Evolutionary conservation across 352 stramenopile genomes (phyloP).

Genomic region (Pythium pyrilobum): DNA sequence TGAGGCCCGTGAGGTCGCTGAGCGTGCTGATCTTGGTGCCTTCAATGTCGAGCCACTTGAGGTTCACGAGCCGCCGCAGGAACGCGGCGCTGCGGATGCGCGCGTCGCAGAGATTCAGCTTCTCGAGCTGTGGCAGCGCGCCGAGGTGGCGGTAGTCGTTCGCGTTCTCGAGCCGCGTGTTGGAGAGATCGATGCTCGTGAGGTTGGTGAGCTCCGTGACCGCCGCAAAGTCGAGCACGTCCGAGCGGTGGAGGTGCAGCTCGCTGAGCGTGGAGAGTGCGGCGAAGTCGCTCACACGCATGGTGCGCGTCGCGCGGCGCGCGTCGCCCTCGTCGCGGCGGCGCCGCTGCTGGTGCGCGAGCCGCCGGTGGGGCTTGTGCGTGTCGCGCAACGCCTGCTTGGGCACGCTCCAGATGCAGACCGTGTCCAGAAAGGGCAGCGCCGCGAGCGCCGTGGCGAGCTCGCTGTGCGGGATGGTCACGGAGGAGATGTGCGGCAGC

Average conservation of each 20-base stretch:
- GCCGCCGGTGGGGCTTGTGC: slow-evolving; percentile 6
- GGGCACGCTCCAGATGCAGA: slow-evolving; percentile 21
- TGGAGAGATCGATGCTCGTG: slow-evolving; percentile 16
- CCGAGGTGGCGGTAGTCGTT: slow-evolving; percentile 39
- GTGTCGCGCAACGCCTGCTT: slow-evolving; percentile 15
- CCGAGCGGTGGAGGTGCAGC: slow-evolving; percentile 18
- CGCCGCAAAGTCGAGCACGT: slow-evolving; percentile 10
- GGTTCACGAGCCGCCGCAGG: slow-evolving; percentile 3
- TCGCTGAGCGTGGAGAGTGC: slow-evolving; percentile 14
- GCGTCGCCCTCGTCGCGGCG: slow-evolving; percentile 12
- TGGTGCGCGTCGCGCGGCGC: slow-evolving; percentile 4
- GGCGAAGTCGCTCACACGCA: slow-evolving; percentile 15
- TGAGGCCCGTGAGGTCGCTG: slow-evolving; percentile 6
- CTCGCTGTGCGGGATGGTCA: slow-evolving; percentile 19
- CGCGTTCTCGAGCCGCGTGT: slow-evolving; percentile 40
- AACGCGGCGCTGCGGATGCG: slow-evolving; percentile 9
- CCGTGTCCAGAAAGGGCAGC: slow-evolving; percentile 17
- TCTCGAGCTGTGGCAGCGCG: slow-evolving; percentile 37
- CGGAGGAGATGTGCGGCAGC: slow-evolving; percentile 18
- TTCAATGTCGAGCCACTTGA: slow-evolving; percentile 22
- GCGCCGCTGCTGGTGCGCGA: slow-evolving; percentile 5
- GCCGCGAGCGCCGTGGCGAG: slow-evolving; percentile 10
- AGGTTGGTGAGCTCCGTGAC: slow-evolving; percentile 16
- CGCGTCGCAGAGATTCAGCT: slow-evolving; percentile 36
- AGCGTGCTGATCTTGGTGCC: slow-evolving; percentile 21